Base-by-base conservation (phyloP, 2,329 filamentous ascomycete genomes). In the Bimuria novae-zelandiae region DNA sequence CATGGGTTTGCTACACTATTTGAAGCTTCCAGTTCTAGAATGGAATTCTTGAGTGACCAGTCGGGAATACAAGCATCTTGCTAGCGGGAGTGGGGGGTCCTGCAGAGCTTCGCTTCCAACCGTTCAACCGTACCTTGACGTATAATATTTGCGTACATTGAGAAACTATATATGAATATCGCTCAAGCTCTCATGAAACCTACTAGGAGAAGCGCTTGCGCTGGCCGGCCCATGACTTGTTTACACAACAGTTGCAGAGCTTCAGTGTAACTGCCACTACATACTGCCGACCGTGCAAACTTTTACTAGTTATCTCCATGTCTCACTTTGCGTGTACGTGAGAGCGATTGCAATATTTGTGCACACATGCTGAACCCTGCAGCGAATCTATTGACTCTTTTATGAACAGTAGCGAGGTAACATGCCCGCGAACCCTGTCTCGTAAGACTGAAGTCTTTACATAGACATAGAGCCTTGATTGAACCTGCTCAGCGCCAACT, bases 401-500 rank as follows among this genome's bases (percentile, higher is more conserved):
- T 36, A 48, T 48, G 43, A 40, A 47, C 40, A 49, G 56, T 55
- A 55, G 53, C 50, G 56, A 60, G 57, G 11, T 21, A 47, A 4
- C 14, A 29, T 52, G 39, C 42, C 35, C 21, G 51, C 40, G 55
- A 42, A 33, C 49, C 49, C 25, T 23, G 30, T 41, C 40, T 62
- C 30, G 37, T 43, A 52, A 50, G 50, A 51, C 46, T 43, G 25
- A 22, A 27, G 39, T 36, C 19, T 11, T 43, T 61, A 69, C 67
- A 69, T 71, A 21, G 52, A 41, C 67, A 68, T 71, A 30, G 45
- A 57, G n/a, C 59, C 64, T 33, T 70, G 65, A 42, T 67, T 66
- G 60, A 86, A 94, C 59, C 92, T 84, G 25, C 92, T 91, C 55
- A 94, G 82, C 0, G 84, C 82, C 37, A 97, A 76, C 71, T 94